These are phyloP conservation scores for Alternaria solani DNA, from an alignment of 2,329 filamentous ascomycete species.

Conservation along the genomic window DNA sequence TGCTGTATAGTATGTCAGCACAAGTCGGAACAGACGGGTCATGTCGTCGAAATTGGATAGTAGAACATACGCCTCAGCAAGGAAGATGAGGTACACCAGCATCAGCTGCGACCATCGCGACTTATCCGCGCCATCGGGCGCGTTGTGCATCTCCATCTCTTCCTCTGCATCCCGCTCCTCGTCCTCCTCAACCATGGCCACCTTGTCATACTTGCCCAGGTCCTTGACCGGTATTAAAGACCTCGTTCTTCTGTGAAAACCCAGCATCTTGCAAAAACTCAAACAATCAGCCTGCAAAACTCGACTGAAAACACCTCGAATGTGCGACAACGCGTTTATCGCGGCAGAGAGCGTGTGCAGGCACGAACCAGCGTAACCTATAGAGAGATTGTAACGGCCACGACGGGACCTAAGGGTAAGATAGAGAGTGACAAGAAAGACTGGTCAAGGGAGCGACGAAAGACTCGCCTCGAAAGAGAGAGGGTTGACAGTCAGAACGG, in stretches of 20 bases:
- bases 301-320: constrained; percentile 9
- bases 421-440: constrained; percentile 47
- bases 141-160: constrained; percentile 36
- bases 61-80: constrained; percentile 56
- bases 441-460: constrained; percentile 38
- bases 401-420: constrained; percentile 33
- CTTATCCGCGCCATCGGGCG: constrained; percentile 27
- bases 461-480: constrained; percentile 39
- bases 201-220: constrained; percentile 53
- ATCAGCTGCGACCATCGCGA: constrained; percentile 47
- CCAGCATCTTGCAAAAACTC: constrained; percentile 49
- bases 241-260: constrained; percentile 54
- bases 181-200: constrained; percentile 41
- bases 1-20: constrained; percentile 35
- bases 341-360: constrained; percentile 18
- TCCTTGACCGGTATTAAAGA: constrained; percentile 55
- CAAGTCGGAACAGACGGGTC: constrained; percentile 3
- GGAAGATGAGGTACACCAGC: constrained; percentile 57
- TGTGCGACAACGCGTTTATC: constrained; percentile 22
- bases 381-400: constrained; percentile 44
- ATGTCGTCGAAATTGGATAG: background rate
- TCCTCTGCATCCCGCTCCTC: constrained; percentile 38
- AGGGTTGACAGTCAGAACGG: constrained; percentile 22
- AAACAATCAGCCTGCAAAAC: constrained; percentile 11
- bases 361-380: constrained; percentile 41